phyloP scores from a whole-genome alignment of 2,329 filamentous ascomycete genomes.

The Fusarium mangiferae region DNA sequence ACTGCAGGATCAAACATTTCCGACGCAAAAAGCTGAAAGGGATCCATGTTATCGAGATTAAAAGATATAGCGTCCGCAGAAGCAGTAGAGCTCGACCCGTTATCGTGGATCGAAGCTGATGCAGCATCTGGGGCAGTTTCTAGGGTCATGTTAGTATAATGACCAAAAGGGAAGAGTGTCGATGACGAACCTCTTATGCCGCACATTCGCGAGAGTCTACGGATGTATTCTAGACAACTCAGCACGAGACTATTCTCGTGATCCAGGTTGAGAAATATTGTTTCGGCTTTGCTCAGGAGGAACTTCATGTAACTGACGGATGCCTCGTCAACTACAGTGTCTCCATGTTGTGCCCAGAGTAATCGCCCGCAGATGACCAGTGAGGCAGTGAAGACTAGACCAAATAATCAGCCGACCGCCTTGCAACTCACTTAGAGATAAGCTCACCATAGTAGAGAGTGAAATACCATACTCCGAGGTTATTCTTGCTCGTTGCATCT shows the following conservation, averaged over 20 bases:
- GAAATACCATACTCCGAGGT: background rate
- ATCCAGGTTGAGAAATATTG: background rate
- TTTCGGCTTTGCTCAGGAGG: background rate
- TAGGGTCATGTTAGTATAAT: background rate
- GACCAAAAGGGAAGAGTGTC: fast-evolving
- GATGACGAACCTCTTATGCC: background rate
- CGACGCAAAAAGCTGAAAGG: background rate
- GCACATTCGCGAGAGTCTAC: background rate
- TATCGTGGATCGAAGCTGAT: background rate
- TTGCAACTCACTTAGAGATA: fast-evolving
- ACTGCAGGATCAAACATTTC: background rate
- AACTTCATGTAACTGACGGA: background rate
- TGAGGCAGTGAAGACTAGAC: background rate
- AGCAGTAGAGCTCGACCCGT: background rate
- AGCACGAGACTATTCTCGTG: background rate
- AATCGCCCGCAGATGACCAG: background rate
- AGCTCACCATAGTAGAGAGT: background rate
- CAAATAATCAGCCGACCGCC: background rate
- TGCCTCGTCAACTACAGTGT: background rate
- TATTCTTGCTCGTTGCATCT: background rate
- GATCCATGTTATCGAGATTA: background rate
- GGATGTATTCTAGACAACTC: background rate
- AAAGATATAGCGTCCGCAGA: background rate
- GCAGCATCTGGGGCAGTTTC: background rate
- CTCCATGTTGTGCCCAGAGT: background rate